These are phyloP conservation scores for Parathielavia appendiculata DNA, from an alignment of 495 filamentous ascomycete genomes.

Conservation along the genomic window DNA sequence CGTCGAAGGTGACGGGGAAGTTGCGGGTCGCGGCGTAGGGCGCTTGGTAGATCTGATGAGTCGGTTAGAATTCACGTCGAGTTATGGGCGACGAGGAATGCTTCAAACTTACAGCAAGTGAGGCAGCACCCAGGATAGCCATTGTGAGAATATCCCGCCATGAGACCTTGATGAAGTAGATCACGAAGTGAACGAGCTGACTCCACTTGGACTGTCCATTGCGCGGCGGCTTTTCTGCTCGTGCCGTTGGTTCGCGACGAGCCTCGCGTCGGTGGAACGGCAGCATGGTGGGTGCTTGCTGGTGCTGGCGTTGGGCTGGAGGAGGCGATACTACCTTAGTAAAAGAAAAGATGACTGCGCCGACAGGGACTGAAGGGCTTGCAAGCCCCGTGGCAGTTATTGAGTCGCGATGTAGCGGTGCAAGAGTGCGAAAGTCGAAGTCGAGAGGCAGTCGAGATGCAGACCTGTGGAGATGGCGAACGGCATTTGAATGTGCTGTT, in stretches of 20 bases:
- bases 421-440: not conserved
- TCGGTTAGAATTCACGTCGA: constrained; percentile 12
- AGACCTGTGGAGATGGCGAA: not conserved
- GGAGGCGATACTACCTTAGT: not conserved
- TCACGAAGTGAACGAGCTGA: constrained; percentile 7
- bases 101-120: constrained; percentile 47
- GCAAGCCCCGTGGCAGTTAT: no score
- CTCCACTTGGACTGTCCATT: not conserved
- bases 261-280: constrained; percentile 11
- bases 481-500: not conserved
- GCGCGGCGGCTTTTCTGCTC: not conserved
- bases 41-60: constrained; percentile 50
- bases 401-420: not conserved
- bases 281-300: not conserved
- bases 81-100: not conserved
- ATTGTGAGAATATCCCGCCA: constrained; percentile 58
- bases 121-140: constrained; percentile 50
- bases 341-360: not conserved
- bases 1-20: constrained; percentile 34
- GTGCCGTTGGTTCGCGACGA: not conserved
- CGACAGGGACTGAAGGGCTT: no score
- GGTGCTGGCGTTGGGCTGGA: not conserved
- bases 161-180: constrained; percentile 49
- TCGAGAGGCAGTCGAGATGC: not conserved
- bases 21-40: constrained; percentile 49